Base-by-base conservation (phyloP, 352 stramenopile genomes). In the Labyrinthula sp. region DNA sequence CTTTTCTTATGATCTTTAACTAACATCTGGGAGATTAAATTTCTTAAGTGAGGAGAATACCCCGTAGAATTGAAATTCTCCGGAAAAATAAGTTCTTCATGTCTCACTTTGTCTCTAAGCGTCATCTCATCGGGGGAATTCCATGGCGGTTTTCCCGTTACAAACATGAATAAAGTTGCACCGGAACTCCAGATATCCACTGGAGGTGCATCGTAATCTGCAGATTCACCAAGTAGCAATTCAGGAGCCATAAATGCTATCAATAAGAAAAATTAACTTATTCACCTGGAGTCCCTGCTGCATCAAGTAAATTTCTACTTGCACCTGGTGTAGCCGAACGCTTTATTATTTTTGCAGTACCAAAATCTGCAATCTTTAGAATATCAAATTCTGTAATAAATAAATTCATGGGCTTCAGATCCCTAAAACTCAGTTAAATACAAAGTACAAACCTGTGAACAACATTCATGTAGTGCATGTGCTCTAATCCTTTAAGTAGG, bases 391-490 rank as follows among this genome's bases (percentile, higher is more conserved):
- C 67, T 15, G 65, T 81, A 0, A 83, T 64, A 17, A 83, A 63
- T 40, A 83, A 78, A 54, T 83, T 83, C 34, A 75, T 68, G 6
- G 77, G 76, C 56, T 90, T 89, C 47, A 90, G 80, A 40, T 90
- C 78, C 15, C 75, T n/a, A n/a, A n/a, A n/a, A n/a, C n/a, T n/a
- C n/a, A n/a, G n/a, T n/a, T n/a, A n/a, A n/a, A n/a, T n/a, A n/a
- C n/a, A n/a, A n/a, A n/a, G n/a, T n/a, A n/a, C n/a, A n/a, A n/a
- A n/a, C n/a, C n/a, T 73, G 40, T 90, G 78, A 21, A 89, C 76
- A 18, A 92, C 74, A 56, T 84, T 80, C 63, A 89, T 75, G 45
- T 80, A 78, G 58, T 92, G 80, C 4, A 92, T 56, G 50, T 91
- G 91, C 54, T 88, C 66, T 29, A 92, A 56, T 2, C 79, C 80